Evolutionary conservation across 345 rosid genomes (phyloP), one percentile per base, ranked within the genome.

Genomic region (Eucalyptus polybractea): DNA sequence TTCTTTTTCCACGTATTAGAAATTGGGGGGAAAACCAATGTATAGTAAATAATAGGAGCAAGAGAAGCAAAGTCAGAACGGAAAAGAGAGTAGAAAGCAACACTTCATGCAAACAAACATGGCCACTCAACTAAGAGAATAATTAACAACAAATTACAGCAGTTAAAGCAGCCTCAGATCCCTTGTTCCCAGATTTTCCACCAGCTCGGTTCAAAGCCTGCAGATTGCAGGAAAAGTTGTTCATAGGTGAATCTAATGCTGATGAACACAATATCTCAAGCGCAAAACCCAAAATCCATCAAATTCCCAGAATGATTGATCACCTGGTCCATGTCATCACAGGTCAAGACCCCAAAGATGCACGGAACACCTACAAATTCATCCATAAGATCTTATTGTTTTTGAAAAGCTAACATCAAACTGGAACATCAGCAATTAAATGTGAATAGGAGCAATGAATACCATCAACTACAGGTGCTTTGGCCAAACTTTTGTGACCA

Each of bases 261-360:
- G 27, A 76, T 10, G 27, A 76, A 37, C 45, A 6, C 27, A 76
- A 76, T 19, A 37, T 76, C 3, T 76, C 45, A 42, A 50, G 29
- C 58, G 13, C 40, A 65, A 22, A 80, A 24, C 31, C 25, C 47
- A 24, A 80, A 89, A 86, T 47, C 47, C 33, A 86, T 31, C 10
- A 16, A 83, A 88, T 25, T 24, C 25, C 51, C 81, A 9, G 6
- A 69, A 15, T 21, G 37, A 88, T 88, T 88, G 65, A 86, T 87
- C 89, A 97, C 99, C 99, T 98, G 99, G 14, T 97, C 99, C 99
- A 97, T 97, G 95, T 98, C 91, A 87, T 98, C 99, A 56, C 99
- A 98, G n/a, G 99, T 98, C 89, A 98, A 90, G 89, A 98, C 99
- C 89, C 99, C 99, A 92, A 98, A 98, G 76, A 98, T 94, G 93